Evolutionary conservation across 768 basidiomycete species (phyloP).

Genomic region (Dendrothele bispora): DNA sequence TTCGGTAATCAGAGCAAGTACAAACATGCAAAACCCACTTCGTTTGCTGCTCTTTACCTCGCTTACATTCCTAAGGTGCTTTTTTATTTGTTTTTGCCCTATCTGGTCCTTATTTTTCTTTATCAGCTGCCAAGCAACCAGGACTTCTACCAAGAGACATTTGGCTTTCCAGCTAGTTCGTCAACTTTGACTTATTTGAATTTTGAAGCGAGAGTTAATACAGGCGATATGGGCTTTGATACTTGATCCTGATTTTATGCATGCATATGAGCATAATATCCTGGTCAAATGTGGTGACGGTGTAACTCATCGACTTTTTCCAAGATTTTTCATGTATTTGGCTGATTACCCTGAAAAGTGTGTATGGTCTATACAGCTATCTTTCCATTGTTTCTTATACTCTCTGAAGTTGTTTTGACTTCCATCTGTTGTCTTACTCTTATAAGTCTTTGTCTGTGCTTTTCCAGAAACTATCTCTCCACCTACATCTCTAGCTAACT

Average conservation of each 20-base stretch:
- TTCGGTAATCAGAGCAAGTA: too few species aligned
- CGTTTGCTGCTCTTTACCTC: too few species aligned
- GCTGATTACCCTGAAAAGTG: constrained; percentile 30
- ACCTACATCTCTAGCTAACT: too few species aligned
- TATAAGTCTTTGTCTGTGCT: too few species aligned
- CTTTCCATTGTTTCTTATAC: background rate
- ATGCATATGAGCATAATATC: constrained; percentile 23
- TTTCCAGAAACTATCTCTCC: too few species aligned
- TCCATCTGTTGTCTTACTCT: constrained; percentile 18
- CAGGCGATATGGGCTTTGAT: constrained; percentile 23
- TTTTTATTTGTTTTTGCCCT: too few species aligned
- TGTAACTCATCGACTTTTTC: constrained; percentile 20
- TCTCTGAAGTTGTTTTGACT: constrained; percentile 9
- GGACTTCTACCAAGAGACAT: too few species aligned
- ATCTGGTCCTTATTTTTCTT: too few species aligned
- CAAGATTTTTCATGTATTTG: constrained; percentile 23
- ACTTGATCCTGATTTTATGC: constrained; percentile 24
- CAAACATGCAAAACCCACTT: too few species aligned
- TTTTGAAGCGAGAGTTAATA: constrained; percentile 26
- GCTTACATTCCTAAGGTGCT: too few species aligned
- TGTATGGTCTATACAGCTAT: background rate
- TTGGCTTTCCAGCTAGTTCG: too few species aligned
- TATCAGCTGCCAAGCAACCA: too few species aligned
- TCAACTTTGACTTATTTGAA: constrained; percentile 24
- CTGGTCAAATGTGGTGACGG: constrained; percentile 22